phyloP scores from a whole-genome alignment of 2,329 filamentous ascomycete genomes.

The Lasiodiplodia gonubiensis region DNA sequence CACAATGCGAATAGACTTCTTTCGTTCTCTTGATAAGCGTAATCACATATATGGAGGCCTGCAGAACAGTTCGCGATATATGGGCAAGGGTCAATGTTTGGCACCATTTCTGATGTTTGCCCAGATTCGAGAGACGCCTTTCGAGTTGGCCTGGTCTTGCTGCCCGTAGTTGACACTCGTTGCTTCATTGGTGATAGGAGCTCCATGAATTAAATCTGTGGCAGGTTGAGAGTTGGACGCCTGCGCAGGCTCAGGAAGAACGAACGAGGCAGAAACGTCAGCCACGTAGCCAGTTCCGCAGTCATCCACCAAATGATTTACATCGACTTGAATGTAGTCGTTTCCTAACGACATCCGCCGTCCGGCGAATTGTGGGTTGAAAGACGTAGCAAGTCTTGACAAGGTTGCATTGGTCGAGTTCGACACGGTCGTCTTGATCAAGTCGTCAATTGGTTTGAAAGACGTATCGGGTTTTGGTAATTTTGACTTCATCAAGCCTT shows the following conservation, averaged over 20 bases:
- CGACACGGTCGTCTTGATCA: no score
- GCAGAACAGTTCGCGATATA: no score
- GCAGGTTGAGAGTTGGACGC: no score
- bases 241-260: background rate
- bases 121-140: background rate
- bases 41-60: no score
- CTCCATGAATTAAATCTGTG: no score
- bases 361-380: background rate
- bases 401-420: background rate
- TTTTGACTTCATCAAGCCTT: no score
- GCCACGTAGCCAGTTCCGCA: background rate
- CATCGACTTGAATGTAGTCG: background rate
- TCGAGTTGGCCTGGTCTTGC: background rate
- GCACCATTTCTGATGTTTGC: background rate
- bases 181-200: no score
- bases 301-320: background rate
- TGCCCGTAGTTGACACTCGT: no score
- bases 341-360: background rate
- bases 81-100: background rate
- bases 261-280: background rate
- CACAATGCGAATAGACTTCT: no score
- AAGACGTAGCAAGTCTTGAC: background rate
- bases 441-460: no score
- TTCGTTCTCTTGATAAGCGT: no score
- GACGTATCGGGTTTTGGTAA: no score